A percentile compares a stretch with the other conserved stretches of the same genome.
These are phyloP conservation scores for Wallacemonas sp. DNA, from an alignment of 208 protist species.

Conservation along the genomic window DNA sequence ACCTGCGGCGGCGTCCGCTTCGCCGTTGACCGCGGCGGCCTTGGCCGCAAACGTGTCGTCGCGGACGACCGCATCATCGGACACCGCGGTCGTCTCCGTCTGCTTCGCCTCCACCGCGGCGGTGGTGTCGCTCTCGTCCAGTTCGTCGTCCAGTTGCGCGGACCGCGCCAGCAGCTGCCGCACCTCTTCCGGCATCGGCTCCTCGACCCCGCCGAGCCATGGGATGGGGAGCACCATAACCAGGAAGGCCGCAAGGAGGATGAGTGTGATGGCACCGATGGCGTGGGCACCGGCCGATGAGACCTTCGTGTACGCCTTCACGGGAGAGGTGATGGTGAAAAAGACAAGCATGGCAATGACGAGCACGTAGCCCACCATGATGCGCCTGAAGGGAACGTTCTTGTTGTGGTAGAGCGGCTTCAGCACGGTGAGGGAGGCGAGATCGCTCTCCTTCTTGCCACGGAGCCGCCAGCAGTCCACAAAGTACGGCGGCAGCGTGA, in stretches of 20 bases:
- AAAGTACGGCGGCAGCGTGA: slow-evolving; percentile 58
- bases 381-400: slow-evolving; percentile 43
- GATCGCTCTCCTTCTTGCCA: slow-evolving; percentile 35
- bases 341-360: slow-evolving; percentile 40
- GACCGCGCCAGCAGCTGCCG: neutral
- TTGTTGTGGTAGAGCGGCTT: slow-evolving; percentile 45
- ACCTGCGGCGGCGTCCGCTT: neutral
- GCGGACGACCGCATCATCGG: neutral
- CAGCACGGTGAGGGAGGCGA: slow-evolving; percentile 28
- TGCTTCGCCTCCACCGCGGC: neutral
- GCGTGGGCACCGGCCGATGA: slow-evolving; percentile 14
- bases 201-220: slow-evolving; percentile 53
- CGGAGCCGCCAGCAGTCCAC: slow-evolving; percentile 56
- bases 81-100: neutral
- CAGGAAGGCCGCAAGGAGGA: slow-evolving; percentile 35
- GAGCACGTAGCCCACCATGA: slow-evolving; percentile 48
- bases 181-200: slow-evolving; percentile 9
- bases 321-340: slow-evolving; percentile 45
- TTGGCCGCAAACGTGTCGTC: neutral
- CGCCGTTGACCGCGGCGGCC: neutral
- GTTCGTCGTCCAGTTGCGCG: neutral
- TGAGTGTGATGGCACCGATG: slow-evolving; percentile 41
- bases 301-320: slow-evolving; percentile 44
- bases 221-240: slow-evolving; percentile 42
- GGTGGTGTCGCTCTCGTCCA: neutral